Base-by-base conservation (phyloP, 176 grass and related monocot species). In the Cocos nucifera region DNA sequence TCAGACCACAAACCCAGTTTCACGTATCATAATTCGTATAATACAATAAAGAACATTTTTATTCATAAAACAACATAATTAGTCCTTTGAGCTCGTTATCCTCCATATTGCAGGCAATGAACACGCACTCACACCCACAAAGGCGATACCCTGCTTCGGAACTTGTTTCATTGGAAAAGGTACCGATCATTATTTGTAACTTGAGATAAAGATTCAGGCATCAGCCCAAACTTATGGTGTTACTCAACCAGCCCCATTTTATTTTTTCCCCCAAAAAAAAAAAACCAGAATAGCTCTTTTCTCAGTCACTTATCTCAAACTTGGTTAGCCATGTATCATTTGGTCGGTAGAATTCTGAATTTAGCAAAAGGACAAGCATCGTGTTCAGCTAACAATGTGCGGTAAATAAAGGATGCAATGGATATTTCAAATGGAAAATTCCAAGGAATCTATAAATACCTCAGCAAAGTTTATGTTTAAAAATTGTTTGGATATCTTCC, bases 21-120 rank as follows among this genome's bases (percentile, higher is more conserved):
- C n/a, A n/a, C n/a, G n/a, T n/a, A n/a, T n/a, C n/a, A n/a, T n/a
- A n/a, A n/a, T n/a, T n/a, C n/a, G n/a, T n/a, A n/a, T 0, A 9
- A 19, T 9, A 6, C 6, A 62, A 1, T 17, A 39, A 17, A 35
- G 17, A 14, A 19, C 59, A 9, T 15, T 7, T 17, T 30, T 53
- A 52, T 7, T 4, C 6, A 30, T 6, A 6, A 4, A 30, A 30
- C 29, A 30, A 5, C 6, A 4, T 5, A 30, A 30, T 6, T 30
- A 30, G 29, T 30, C 64, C 64, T 66, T 14, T 29, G 64, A 49
- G 14, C 64, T 49, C 30, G n/a, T 54, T 54, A 15, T 66, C 64
- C 50, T 66, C n/a, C 64, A 15, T 66, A 66, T 66, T 66, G 50
- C 64, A 28, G 22, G 64, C 50, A 4, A 66, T 66, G 50, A 66